Evolutionary conservation across 805 yeast genomes (phyloP), one percentile per base, ranked within the genome.

Genomic region (Pichia heedii): DNA sequence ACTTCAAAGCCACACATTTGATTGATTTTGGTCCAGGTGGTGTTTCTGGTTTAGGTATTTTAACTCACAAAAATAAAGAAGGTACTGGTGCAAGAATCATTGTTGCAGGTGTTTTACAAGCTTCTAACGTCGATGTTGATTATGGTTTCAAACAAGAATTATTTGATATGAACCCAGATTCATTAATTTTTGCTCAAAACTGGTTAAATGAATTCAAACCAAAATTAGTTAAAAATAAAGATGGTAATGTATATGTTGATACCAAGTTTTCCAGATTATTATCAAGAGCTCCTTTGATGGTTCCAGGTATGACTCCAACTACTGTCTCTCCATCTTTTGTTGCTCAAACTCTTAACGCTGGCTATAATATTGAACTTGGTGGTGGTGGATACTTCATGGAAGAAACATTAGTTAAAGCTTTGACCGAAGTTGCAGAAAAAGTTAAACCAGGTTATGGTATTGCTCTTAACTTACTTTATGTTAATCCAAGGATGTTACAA

Each of bases 21-120:
- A 65, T 93, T 50, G 99, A 93, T 68, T 93, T 93, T 56, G 99
- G 99, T 62, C 99, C 98, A 49, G 98, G 99, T 67, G 97, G 97
- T 55, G 80, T 86, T 33, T 85, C 97, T 37, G 99, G 98, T 57
- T 73, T 93, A 53, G 98, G 98, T 68, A 84, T 84, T 49, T 74
- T 93, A 55, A 93, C 98, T 45, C 96, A 88, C 68, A 83, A 95
- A 69, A 93, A 90, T 73, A 93, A 90, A 67, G 98, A 93, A 57
- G 99, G 99, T 66, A 87, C 97, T 41, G 99, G 99, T 67, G 84
- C 84, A 40, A 84, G 99, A 67, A 72, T 90, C 51, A 86, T 93
- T 55, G 76, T 94, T 54, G 97, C 95, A 41, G 97, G 97, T 64
- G 81, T 93, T 50, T 69, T 93, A 47, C 96, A 85, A 53, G 69